phyloP scores from a whole-genome alignment of 78 protist genomes.

The Dictyostelium firmibasis region DNA sequence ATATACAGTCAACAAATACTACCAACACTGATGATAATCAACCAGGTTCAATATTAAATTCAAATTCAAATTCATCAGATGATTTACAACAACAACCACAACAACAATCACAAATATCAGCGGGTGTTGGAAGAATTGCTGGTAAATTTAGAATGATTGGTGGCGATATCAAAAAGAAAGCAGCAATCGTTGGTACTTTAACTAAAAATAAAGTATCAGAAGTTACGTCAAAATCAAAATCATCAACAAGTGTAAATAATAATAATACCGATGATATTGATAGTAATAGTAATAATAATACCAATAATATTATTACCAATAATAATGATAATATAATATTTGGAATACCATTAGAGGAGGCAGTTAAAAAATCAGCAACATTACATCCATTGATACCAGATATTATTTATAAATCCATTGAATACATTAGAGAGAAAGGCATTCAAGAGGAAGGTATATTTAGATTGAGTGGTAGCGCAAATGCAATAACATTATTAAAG shows the following conservation, averaged over 20 bases:
- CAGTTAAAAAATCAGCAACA: constrained; percentile 24
- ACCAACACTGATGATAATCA: not conserved
- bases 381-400: constrained; percentile 74
- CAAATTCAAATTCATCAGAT: not conserved
- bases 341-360: constrained; percentile 55
- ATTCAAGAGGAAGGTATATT: constrained; percentile 61
- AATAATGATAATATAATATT: not conserved
- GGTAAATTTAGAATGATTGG: constrained; percentile 36
- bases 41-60: not conserved
- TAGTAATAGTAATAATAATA: not conserved
- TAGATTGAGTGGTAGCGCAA: constrained; percentile 49
- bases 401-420: constrained; percentile 40
- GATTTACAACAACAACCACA: constrained; percentile 11
- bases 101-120: constrained; percentile 6
- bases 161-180: constrained; percentile 56
- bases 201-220: constrained; percentile 27
- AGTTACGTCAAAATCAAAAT: constrained; percentile 11
- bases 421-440: constrained; percentile 39
- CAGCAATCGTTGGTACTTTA: constrained; percentile 26
- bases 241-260: not conserved
- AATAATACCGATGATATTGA: not conserved
- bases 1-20: not conserved
- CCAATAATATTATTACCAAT: not conserved
- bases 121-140: not conserved
- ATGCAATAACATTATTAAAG: constrained; percentile 12